phyloP scores from a whole-genome alignment of 441 rosid species.

The Breynia disticha region DNA sequence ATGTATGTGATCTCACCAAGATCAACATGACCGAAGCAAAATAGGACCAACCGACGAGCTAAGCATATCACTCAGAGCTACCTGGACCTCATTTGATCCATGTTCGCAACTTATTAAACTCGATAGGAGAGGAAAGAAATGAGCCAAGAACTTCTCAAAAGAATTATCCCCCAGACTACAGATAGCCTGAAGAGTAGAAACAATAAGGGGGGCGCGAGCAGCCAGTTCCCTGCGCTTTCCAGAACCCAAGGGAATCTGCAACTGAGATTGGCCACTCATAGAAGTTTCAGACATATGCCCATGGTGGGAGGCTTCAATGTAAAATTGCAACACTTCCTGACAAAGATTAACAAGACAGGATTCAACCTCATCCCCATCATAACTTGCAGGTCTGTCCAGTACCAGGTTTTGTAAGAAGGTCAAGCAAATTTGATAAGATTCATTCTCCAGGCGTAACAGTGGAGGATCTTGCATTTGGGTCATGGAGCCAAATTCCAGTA shows the following conservation, averaged over 20 bases:
- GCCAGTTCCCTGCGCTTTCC: conserved; percentile 94
- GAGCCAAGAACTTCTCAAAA: conserved; percentile 63
- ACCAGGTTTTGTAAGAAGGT: conserved; percentile 80
- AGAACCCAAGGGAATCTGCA: conserved; percentile 85
- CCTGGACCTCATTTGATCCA: conserved; percentile 86
- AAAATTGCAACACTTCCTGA: conserved; percentile 65
- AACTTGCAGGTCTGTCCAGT: conserved; percentile 43
- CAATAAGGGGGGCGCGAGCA: conserved; percentile 90
- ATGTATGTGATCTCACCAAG: conserved; percentile 13
- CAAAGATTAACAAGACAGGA: conserved; percentile 64
- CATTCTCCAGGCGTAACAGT: conserved; percentile 86
- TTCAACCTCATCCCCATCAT: conserved; percentile 56
- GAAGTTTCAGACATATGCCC: conserved; percentile 39
- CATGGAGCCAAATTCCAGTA: conserved; percentile 83
- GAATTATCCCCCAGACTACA: conserved; percentile 63
- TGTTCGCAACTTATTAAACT: conserved; percentile 85
- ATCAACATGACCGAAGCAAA: conserved; percentile 73
- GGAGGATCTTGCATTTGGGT: conserved; percentile 99
- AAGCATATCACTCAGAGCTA: conserved; percentile 88
- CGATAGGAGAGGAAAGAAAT: conserved; percentile 72
- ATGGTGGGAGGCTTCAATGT: conserved; percentile 44
- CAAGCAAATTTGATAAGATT: conserved; percentile 93
- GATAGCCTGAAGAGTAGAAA: conserved; percentile 77
- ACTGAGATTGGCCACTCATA: conserved; percentile 28
- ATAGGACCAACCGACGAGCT: conserved; percentile 79